Conservation (phyloP, 164 flowering plant genomes). For the Chimonanthus salicifolius region DNA sequence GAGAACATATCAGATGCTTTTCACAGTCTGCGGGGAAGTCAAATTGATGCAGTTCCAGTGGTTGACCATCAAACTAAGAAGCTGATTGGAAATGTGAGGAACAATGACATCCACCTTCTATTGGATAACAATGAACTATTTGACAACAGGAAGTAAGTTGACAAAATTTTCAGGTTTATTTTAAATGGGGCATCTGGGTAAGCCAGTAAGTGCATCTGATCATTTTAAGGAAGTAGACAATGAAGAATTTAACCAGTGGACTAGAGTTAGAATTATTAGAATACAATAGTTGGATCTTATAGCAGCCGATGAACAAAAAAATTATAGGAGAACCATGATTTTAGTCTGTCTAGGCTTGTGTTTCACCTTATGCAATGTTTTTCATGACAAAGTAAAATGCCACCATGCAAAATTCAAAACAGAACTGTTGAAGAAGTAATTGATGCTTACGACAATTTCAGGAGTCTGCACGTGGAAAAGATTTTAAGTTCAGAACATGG, state of each 20-base stretch:
- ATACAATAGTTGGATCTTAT: neutral
- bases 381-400: neutral
- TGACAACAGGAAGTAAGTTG: slow-evolving; percentile 23
- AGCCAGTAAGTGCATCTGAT: too few species aligned
- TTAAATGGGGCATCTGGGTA: too few species aligned
- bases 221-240: too few species aligned
- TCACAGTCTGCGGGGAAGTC: slow-evolving; percentile 19
- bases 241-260: too few species aligned
- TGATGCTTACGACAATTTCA: slow-evolving; percentile 8
- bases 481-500: slow-evolving; percentile 25
- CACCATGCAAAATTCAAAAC: neutral
- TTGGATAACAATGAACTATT: slow-evolving; percentile 24
- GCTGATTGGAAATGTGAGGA: slow-evolving; percentile 34
- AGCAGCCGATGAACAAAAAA: neutral
- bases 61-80: slow-evolving; percentile 18
- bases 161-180: too few species aligned
- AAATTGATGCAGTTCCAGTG: slow-evolving; percentile 28
- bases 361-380: too few species aligned
- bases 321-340: neutral
- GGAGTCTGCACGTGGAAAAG: slow-evolving; percentile 22
- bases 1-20: slow-evolving; percentile 31
- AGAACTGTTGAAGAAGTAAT: neutral
- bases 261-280: neutral
- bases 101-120: slow-evolving; percentile 27
- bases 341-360: too few species aligned